Evolutionary conservation across 257 asterid species (phyloP).

Genomic region (Paulownia fortunei): DNA sequence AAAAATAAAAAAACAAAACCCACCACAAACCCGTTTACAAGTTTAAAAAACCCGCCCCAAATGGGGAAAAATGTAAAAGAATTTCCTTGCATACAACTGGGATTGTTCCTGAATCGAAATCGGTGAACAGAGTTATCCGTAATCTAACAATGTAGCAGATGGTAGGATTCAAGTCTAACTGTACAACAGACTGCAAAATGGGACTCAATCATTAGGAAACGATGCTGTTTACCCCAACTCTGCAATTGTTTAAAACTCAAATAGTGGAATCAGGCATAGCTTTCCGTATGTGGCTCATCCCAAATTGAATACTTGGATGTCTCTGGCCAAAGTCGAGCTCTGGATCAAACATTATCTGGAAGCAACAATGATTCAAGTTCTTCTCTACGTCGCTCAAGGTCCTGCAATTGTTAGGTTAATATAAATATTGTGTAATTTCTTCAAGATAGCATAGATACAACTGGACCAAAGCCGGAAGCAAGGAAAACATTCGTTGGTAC

Average conservation of each 20-base stretch:
- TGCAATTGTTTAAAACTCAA: background rate
- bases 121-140: background rate
- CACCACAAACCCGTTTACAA: too few relatives aligned
- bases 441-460: background rate
- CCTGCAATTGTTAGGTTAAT: conserved; percentile 52
- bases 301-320: background rate
- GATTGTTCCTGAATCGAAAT: background rate
- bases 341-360: conserved; percentile 46
- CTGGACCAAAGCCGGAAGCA: background rate
- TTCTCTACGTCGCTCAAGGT: conserved; percentile 79
- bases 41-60: too few relatives aligned
- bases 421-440: background rate
- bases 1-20: too few relatives aligned
- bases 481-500: background rate
- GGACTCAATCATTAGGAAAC: background rate
- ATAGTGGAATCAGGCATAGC: background rate
- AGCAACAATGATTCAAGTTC: conserved; percentile 79
- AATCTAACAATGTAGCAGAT: background rate
- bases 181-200: conserved; percentile 18
- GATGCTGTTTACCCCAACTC: background rate
- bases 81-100: too few relatives aligned
- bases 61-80: too few relatives aligned
- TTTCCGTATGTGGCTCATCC: background rate
- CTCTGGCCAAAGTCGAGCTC: background rate
- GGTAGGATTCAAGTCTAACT: background rate